Evolutionary conservation across 306 rosid genomes (phyloP).

Genomic region (Lagenaria siceraria): DNA sequence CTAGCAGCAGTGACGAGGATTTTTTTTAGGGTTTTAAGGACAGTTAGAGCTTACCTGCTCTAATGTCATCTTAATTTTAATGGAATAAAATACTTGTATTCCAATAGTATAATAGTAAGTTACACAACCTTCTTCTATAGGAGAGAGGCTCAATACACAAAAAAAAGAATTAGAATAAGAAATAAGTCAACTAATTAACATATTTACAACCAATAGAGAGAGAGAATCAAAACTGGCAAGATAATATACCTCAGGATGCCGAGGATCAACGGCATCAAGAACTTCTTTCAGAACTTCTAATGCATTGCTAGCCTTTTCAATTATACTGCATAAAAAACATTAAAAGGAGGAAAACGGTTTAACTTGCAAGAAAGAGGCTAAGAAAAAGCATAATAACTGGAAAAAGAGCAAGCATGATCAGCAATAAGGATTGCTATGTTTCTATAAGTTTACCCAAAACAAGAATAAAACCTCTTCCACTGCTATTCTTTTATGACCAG

Average conservation of each 20-base stretch:
- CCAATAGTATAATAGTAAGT: too few relatives aligned
- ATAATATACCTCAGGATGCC: slow-evolving; percentile 55
- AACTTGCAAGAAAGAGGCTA: neutral
- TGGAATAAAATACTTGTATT: too few relatives aligned
- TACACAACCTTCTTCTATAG: too few relatives aligned
- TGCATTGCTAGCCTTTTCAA: slow-evolving; percentile 77
- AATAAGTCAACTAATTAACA: too few relatives aligned
- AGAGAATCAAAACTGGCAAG: neutral
- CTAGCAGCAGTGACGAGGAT: too few relatives aligned
- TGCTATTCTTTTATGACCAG: neutral
- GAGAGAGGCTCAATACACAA: too few relatives aligned
- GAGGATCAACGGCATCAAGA: slow-evolving; percentile 74
- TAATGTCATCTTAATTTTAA: too few relatives aligned
- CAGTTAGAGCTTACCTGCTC: too few relatives aligned
- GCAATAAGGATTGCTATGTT: neutral
- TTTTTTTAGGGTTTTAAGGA: too few relatives aligned
- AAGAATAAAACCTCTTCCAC: neutral
- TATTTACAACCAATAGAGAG: too few relatives aligned
- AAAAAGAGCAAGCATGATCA: neutral
- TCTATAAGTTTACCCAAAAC: neutral
- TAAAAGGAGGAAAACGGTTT: neutral
- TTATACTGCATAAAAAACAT: slow-evolving; percentile 45
- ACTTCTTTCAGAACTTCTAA: slow-evolving; percentile 76
- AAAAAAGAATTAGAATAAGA: too few relatives aligned
- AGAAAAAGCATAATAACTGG: neutral